phyloP scores from a whole-genome alignment of 306 rosid species.

The Canavalia gladiata region DNA sequence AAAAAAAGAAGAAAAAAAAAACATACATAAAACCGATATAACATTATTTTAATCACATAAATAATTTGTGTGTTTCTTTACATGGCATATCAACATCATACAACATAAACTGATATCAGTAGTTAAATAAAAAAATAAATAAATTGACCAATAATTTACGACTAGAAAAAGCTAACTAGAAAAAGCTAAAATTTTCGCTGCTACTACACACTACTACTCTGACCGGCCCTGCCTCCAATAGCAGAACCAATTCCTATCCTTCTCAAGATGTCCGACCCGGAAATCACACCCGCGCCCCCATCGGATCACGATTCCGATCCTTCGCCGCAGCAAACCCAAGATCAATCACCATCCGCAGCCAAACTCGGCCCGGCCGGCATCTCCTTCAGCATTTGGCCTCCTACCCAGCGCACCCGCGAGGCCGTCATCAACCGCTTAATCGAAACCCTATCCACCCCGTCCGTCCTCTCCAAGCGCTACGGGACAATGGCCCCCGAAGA shows the following conservation, averaged over 20 bases:
- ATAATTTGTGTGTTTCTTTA: no score
- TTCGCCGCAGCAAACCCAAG: background rate
- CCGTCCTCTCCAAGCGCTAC: constrained; percentile 94
- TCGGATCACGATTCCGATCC: constrained; percentile 44
- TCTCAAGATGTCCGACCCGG: constrained; percentile 65
- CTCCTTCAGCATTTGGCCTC: constrained; percentile 93
- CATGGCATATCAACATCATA: no score
- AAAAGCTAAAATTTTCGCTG: background rate
- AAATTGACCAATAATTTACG: no score
- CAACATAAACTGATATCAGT: no score
- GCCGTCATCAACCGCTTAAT: constrained; percentile 81
- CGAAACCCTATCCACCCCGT: constrained; percentile 82
- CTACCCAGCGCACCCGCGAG: constrained; percentile 91
- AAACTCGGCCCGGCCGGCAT: constrained; percentile 40
- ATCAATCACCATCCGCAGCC: constrained; percentile 35
- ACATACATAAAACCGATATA: no score
- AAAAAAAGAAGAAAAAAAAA: no score
- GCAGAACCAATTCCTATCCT: background rate
- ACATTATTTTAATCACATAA: no score
- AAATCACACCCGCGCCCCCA: constrained; percentile 41
- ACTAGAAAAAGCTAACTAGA: no score
- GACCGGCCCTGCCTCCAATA: background rate
- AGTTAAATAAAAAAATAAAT: no score
- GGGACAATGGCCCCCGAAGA: constrained; percentile 73
- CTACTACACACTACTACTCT: background rate